Evolutionary conservation across 768 basidiomycete species (phyloP).

Genomic region (Tubosaeta sp.): DNA sequence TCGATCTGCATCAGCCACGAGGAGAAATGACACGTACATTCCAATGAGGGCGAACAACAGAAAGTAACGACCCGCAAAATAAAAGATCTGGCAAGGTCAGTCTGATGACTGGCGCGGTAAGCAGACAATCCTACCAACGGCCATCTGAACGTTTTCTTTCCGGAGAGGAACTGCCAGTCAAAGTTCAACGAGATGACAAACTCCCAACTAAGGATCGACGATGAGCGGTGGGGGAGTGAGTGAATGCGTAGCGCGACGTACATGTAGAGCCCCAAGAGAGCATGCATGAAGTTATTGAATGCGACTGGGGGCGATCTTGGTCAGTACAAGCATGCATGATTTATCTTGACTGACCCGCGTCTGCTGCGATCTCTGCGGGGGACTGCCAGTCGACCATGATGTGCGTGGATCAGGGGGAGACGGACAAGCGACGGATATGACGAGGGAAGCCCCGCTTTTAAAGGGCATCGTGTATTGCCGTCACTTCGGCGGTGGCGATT

Average conservation of each 20-base stretch:
- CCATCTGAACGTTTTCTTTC: conserved; percentile 59
- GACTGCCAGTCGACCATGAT: conserved; percentile 60
- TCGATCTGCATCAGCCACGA: background rate
- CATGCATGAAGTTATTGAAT: conserved; percentile 55
- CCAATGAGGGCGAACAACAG: conserved; percentile 63
- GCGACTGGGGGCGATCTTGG: conserved; percentile 13
- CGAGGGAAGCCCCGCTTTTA: conserved; percentile 5
- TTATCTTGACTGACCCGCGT: conserved; percentile 37
- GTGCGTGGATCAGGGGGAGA: conserved; percentile 1
- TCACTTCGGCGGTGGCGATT: conserved; percentile 20
- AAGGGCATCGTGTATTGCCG: conserved; percentile 2
- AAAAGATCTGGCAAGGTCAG: conserved; percentile 45
- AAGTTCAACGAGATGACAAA: conserved; percentile 58
- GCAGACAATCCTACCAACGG: conserved; percentile 46
- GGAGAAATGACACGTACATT: conserved; percentile 44
- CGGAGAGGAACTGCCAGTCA: conserved; percentile 58
- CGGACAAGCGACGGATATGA: background rate
- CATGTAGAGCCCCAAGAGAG: conserved; percentile 58
- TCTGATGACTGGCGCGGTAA: background rate
- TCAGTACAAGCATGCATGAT: conserved; percentile 4
- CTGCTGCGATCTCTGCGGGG: conserved; percentile 39
- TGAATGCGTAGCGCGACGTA: conserved; percentile 24
- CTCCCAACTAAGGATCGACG: conserved; percentile 50
- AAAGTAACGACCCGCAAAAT: conserved; percentile 66
- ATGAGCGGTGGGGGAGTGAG: conserved; percentile 8